These are phyloP conservation scores for Phytopythium aichiense DNA, from an alignment of 352 stramenopile genomes.

Conservation along the genomic window DNA sequence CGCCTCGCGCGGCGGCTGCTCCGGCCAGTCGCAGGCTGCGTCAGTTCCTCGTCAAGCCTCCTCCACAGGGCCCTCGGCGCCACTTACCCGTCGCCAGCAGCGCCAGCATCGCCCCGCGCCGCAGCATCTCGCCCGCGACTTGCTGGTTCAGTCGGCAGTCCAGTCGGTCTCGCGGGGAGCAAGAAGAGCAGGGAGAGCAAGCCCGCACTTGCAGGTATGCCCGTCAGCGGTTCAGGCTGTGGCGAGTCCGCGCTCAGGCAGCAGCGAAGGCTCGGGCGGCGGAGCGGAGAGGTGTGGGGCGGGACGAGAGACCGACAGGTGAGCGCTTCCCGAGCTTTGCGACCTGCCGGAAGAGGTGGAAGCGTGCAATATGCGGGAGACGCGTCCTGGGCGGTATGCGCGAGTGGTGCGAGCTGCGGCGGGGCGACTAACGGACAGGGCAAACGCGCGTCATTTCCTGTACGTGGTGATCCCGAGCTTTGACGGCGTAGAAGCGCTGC, in stretches of 20 bases:
- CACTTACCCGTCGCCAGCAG: not conserved
- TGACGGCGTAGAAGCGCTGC: not conserved
- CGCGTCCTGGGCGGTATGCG: too few relatives aligned
- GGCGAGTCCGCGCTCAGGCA: too few relatives aligned
- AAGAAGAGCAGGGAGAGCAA: not conserved
- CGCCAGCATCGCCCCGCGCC: not conserved
- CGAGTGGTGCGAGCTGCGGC: too few relatives aligned
- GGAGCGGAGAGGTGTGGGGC: too few relatives aligned
- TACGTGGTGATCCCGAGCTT: not conserved
- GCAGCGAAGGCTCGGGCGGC: too few relatives aligned
- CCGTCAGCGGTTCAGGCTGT: too few relatives aligned
- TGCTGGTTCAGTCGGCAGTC: not conserved
- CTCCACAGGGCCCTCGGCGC: not conserved
- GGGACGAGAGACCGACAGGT: too few relatives aligned
- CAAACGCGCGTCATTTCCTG: too few relatives aligned
- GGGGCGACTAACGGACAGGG: not conserved
- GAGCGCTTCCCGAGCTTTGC: too few relatives aligned
- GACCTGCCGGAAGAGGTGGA: too few relatives aligned
- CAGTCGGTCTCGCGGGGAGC: not conserved
- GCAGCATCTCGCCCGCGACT: constrained; percentile 1
- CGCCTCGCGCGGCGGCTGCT: not conserved
- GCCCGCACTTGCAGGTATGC: too few relatives aligned
- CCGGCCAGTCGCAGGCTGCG: not conserved
- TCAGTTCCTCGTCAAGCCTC: not conserved
- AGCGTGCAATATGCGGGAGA: too few relatives aligned